These are phyloP conservation scores for Urtica urens DNA, from an alignment of 306 rosid species.

Conservation along the genomic window DNA sequence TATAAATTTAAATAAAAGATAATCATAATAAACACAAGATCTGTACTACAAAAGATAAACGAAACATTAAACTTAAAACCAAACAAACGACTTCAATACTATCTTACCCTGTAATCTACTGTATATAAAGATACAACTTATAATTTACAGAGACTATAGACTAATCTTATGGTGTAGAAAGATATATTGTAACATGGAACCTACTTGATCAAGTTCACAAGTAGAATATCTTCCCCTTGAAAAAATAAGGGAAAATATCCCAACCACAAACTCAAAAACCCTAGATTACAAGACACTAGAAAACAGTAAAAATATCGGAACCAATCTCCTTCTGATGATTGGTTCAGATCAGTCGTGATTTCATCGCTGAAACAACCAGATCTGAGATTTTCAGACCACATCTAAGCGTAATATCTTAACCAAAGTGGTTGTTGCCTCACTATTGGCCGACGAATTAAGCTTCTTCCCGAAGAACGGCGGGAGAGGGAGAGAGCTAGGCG, in stretches of 20 bases:
- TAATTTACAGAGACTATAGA: too few relatives aligned
- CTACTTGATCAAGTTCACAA: slow-evolving; percentile 8
- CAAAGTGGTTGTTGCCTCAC: slow-evolving; percentile 28
- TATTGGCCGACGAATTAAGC: background rate
- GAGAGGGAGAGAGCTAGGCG: slow-evolving; percentile 46
- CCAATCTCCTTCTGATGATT: too few relatives aligned
- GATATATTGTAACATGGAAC: too few relatives aligned
- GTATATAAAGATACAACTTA: too few relatives aligned
- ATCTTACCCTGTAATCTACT: too few relatives aligned
- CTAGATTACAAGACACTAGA: background rate
- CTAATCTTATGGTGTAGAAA: too few relatives aligned
- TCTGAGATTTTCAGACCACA: background rate
- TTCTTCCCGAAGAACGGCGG: slow-evolving; percentile 35
- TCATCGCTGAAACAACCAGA: background rate
- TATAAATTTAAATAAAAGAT: too few relatives aligned
- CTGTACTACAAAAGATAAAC: too few relatives aligned
- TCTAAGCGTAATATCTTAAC: slow-evolving; percentile 29
- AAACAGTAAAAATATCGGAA: background rate
- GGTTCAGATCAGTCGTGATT: too few relatives aligned
- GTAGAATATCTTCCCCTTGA: slow-evolving; percentile 26
- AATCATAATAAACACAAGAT: too few relatives aligned
- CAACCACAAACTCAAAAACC: slow-evolving; percentile 15
- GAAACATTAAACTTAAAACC: too few relatives aligned
- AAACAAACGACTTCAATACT: too few relatives aligned
- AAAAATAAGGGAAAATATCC: slow-evolving; percentile 40